Percentiles rank a stretch among this genome's conserved stretches.
phyloP scores from a whole-genome alignment of 352 stramenopile genomes.

The Halophytophthora batemanensis region DNA sequence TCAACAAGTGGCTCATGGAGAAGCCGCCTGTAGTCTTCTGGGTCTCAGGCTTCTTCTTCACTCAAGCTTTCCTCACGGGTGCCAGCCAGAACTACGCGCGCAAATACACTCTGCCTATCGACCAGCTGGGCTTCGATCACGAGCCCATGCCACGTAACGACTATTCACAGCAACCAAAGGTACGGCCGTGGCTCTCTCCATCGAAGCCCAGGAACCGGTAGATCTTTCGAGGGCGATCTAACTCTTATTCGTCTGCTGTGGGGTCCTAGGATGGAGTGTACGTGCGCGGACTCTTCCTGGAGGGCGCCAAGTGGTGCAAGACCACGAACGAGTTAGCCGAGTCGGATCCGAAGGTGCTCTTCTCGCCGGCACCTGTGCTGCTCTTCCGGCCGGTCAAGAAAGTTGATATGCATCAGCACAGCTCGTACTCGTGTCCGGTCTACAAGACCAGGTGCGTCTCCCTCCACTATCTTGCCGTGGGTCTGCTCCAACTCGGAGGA shows the following conservation, averaged over 20 bases:
- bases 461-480: background rate
- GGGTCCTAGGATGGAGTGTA: slow-evolving; percentile 78
- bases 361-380: slow-evolving; percentile 79
- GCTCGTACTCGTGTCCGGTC: slow-evolving; percentile 90
- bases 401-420: slow-evolving; percentile 58
- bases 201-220: background rate
- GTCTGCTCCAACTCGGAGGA: slow-evolving; percentile 2
- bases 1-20: slow-evolving; percentile 88
- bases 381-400: slow-evolving; percentile 83
- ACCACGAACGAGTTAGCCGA: slow-evolving; percentile 60
- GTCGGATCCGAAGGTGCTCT: slow-evolving; percentile 87
- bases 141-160: slow-evolving; percentile 77
- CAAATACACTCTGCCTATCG: slow-evolving; percentile 91
- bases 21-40: slow-evolving; percentile 90
- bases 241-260: slow-evolving; percentile 6
- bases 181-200: slow-evolving; percentile 14
- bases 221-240: background rate
- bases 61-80: slow-evolving; percentile 94
- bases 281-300: slow-evolving; percentile 84
- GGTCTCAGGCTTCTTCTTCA: slow-evolving; percentile 96
- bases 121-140: slow-evolving; percentile 78
- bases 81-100: slow-evolving; percentile 94
- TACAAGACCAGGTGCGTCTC: slow-evolving; percentile 88
- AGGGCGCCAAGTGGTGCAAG: slow-evolving; percentile 89
- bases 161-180: slow-evolving; percentile 68